These are phyloP conservation scores for Rhinocladiella similis DNA, from an alignment of 2,329 filamentous ascomycete genomes.

Conservation along the genomic window DNA sequence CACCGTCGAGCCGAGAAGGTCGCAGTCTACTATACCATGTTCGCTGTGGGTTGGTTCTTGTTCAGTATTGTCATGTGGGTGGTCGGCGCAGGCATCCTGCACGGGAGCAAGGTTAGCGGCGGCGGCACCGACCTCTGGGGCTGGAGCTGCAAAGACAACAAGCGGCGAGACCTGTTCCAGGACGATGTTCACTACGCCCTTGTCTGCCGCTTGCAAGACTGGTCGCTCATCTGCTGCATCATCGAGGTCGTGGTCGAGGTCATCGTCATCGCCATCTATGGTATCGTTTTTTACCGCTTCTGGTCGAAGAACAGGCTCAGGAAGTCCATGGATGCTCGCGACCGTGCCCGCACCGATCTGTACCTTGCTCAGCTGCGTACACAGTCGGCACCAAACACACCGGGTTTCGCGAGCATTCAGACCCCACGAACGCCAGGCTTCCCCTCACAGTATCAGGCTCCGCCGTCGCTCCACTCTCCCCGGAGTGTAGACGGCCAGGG, in stretches of 20 bases:
- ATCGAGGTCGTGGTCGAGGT: slow-evolving; percentile 94
- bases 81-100: slow-evolving; percentile 78
- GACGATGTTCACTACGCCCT: slow-evolving; percentile 85
- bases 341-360: slow-evolving; percentile 89
- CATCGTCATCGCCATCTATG: slow-evolving; percentile 90
- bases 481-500: slow-evolving; percentile 1
- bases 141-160: slow-evolving; percentile 94
- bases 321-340: slow-evolving; percentile 95
- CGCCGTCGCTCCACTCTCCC: neutral
- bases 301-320: slow-evolving; percentile 93
- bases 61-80: slow-evolving; percentile 92
- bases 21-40: slow-evolving; percentile 91
- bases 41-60: slow-evolving; percentile 90
- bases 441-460: slow-evolving; percentile 26
- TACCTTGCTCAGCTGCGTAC: slow-evolving; percentile 81
- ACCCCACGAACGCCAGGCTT: slow-evolving; percentile 56
- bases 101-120: slow-evolving; percentile 71
- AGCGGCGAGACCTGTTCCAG: slow-evolving; percentile 72
- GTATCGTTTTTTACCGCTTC: slow-evolving; percentile 93
- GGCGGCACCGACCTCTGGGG: slow-evolving; percentile 92
- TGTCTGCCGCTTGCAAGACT: slow-evolving; percentile 91
- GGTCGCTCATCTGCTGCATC: slow-evolving; percentile 92
- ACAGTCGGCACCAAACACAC: slow-evolving; percentile 93
- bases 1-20: slow-evolving; percentile 89
- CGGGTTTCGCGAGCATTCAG: slow-evolving; percentile 68